Evolutionary conservation across 805 yeast species (phyloP).

Genomic region (Candida silvicultrix): DNA sequence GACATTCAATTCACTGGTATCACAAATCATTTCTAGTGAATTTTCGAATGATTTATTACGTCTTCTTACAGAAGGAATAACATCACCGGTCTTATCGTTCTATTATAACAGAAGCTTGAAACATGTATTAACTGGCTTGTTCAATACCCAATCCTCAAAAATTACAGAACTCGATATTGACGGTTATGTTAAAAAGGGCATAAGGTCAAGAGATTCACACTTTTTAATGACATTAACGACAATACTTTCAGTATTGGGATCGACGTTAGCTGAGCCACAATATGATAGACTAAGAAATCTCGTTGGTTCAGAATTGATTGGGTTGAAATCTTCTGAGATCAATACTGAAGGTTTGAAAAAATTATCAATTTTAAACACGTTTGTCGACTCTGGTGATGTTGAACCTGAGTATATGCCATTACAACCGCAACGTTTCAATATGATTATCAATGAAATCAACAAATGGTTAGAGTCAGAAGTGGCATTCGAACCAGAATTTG

Average conservation of each 20-base stretch:
- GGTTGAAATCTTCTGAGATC: constrained; percentile 39
- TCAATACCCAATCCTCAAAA: constrained; percentile 9
- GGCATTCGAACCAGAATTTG: constrained; percentile 52
- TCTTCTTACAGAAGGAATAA: neutral
- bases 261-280: constrained; percentile 28
- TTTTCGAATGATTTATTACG: constrained; percentile 6
- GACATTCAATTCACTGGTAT: constrained; percentile 14
- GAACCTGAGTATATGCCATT: constrained; percentile 34
- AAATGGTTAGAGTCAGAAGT: constrained; percentile 58
- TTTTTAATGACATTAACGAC: constrained; percentile 22
- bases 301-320: constrained; percentile 60
- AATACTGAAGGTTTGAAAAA: constrained; percentile 36
- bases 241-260: constrained; percentile 27
- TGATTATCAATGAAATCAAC: constrained; percentile 48
- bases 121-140: constrained; percentile 25
- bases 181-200: constrained; percentile 26
- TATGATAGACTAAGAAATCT: constrained; percentile 51
- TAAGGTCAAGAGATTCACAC: constrained; percentile 27
- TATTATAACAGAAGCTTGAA: constrained; percentile 32
- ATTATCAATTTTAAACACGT: constrained; percentile 40
- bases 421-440: constrained; percentile 57
- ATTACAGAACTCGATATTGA: constrained; percentile 25
- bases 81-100: constrained; percentile 10
- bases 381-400: constrained; percentile 23
- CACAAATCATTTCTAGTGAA: constrained; percentile 14